Base-by-base conservation (phyloP, 2,329 filamentous ascomycete genomes). In the Scopulariopsis brevicaulis region DNA sequence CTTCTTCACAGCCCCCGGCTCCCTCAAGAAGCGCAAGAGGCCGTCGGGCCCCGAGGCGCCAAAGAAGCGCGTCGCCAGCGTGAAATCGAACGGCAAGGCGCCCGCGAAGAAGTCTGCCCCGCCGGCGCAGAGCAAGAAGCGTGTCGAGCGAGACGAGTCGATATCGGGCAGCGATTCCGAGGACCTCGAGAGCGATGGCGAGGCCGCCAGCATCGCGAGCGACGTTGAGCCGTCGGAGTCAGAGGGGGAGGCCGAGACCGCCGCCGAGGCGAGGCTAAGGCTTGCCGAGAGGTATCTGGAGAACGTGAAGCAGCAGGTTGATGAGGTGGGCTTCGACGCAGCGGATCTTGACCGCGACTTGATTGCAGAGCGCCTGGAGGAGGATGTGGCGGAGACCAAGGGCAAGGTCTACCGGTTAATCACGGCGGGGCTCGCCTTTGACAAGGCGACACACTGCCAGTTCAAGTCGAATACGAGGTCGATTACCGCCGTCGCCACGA, bases 201-300 rank as follows among this genome's bases (percentile, higher is more conserved):
- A 74, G 73, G 51, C 14, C n/a, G 18, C 25, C 2, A 15, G 28
- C 28, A 34, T 53, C 2, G 28, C 24, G 25, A 75, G 74, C 43
- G 78, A 78, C 20, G 78, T 76, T 32, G 75, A 69, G 43, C 73
- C 50, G 64, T 83, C 81, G 28, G 79, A 79, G 37, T 89, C 86
- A 1, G 87, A 87, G n/a, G 83, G 84, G 61, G 89, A 90, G 61
- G 84, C 83, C 62, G 93, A 97, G 75, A 97, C 94, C 24, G 91
- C 88, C 1, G 92, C 90, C 40, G 91, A 96, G 68, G 86, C 90
- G 70, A 82, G 94, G 65, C 74, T 96, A 66, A 84, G 90, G 63
- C 80, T 99, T 32, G 94, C 94, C 34, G 90, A 97, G 74, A 85
- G 89, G 66, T 97, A 99, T 70, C 81, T 99, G 58, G 87, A 96